Percentiles rank a stretch among this genome's conserved stretches.
phyloP scores from a whole-genome alignment of 805 yeast species.

The Ogataea populi-albae region DNA sequence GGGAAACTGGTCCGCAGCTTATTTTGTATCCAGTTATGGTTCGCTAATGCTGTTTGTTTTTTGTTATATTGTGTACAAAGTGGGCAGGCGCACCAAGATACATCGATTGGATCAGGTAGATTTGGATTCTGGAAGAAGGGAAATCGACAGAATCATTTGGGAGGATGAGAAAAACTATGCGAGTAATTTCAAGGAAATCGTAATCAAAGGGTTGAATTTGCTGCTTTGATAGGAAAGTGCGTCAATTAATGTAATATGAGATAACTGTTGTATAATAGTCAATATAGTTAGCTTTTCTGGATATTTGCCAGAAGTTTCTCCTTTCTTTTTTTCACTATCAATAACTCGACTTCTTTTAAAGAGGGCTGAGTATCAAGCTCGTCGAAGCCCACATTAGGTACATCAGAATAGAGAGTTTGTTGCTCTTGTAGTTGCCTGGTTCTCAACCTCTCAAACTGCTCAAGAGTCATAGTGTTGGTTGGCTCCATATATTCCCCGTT shows the following conservation, averaged over 20 bases:
- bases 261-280: too few relatives aligned
- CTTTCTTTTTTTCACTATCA: conserved; percentile 46
- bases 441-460: conserved; percentile 30
- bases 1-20: conserved; percentile 47
- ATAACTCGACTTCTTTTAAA: conserved; percentile 39
- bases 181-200: conserved; percentile 32
- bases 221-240: conserved; percentile 12
- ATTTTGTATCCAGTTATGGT: conserved; percentile 55
- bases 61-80: conserved; percentile 49
- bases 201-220: conserved; percentile 21
- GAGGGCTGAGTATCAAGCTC: conserved; percentile 32
- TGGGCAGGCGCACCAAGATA: conserved; percentile 58
- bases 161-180: conserved; percentile 55
- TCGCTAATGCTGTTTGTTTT: conserved; percentile 43
- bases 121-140: conserved; percentile 80
- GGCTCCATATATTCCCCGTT: conserved; percentile 2
- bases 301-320: conserved; percentile 41
- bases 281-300: too few relatives aligned
- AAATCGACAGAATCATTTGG: conserved; percentile 78
- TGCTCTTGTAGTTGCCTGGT: conserved; percentile 21
- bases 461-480: conserved; percentile 12
- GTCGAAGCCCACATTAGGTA: conserved; percentile 15
- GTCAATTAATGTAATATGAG: too few relatives aligned
- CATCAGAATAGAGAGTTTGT: conserved; percentile 1
- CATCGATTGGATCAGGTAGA: conserved; percentile 73